Base-by-base conservation (phyloP, 2,329 filamentous ascomycete species). In the Penicillium glabrum region DNA sequence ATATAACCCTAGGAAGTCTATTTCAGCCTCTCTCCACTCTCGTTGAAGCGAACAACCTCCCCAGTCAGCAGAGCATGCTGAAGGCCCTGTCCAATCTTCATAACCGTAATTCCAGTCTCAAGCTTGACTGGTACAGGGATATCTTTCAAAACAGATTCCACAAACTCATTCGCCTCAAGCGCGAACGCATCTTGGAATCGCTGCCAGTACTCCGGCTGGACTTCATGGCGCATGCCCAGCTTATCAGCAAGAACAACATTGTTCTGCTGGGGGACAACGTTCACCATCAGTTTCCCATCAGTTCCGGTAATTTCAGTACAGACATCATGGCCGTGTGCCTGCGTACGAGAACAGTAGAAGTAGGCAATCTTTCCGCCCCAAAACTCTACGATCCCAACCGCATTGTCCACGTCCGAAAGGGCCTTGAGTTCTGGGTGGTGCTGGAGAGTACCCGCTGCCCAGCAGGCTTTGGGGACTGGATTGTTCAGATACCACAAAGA, bases 341-440 rank as follows among this genome's bases (percentile, higher is more conserved):
- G 72, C 54, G 74, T 80, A 31, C 79, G 72, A 2, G 73, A 76
- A 53, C 72, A 73, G 62, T 79, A 79, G 61, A 75, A 78, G 59
- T 77, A 73, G 1, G 77, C 77, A 35, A 80, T 77, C 57, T 74
- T 74, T 9, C 77, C 77, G 43, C 70, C 72, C 68, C 69, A 75
- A 60, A 75, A 80, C 59, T 80, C 77, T 48, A 80, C 74, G 14
- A 77, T 68, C 3, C 74, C 78, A 5, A 80, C 69, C 5, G 70
- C 76, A 53, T 79, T 80, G 61, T 80, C 78, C 23, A 71, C 72
- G 56, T 80, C 78, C 29, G 73, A 68, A 58, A 71, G 60, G 23
- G 71, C 66, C 24, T 69, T 67, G 4, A 79, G 71, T 2, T 26
- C 24, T 26, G 24, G 24, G 24, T 26, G 24, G 24, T 26, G 24